Base-by-base conservation (phyloP, 192 early-diverging fungal genomes). In the Neocallimastix lanati region DNA sequence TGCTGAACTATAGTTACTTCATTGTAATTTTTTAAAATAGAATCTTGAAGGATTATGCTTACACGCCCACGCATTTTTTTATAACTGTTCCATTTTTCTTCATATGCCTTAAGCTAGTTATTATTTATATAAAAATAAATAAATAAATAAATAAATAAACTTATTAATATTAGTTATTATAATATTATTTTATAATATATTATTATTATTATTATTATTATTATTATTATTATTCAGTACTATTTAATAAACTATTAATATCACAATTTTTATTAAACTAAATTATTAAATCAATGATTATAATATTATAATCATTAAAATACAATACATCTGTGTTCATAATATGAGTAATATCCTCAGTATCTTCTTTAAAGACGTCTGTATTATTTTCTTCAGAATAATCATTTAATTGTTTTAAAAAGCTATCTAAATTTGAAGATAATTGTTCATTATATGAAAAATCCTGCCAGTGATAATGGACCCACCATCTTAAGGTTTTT, bases 391-490 rank as follows among this genome's bases (percentile, higher is more conserved):
- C 37, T 38, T 14, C 37, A 12, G 37, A 38, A 80, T 28, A 50
- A 15, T 78, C 36, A 2, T 38, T 29, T 25, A 88, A 80, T 80
- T 86, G 82, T 25, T 82, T 37, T 29, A 86, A 79, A 77, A 90
- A 88, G 33, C 83, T 82, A 27, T 83, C 81, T 29, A 90, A 79
- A 13, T 86, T 83, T 16, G 80, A 78, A 76, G 84, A 82, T 29
- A 90, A 40, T 33, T 82, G 78, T 35, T 81, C 80, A 81, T 83
- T 82, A 4, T 86, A 82, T 15, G 84, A 88, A 82, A 89, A 90
- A 80, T 90, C 89, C 76, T 88, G 87, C 86, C 88, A 90, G 77
- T 88, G 86, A 36, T 86, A 78, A 40, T 87, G 79, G 15, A 85
- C 85, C 89, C 89, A 90, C 80, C 82, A 82, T 29, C 82, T 83